Evolutionary conservation across 202 grass and related monocot species (phyloP), one percentile per base, ranked within the genome.

Genomic region (Carex sylvatica): DNA sequence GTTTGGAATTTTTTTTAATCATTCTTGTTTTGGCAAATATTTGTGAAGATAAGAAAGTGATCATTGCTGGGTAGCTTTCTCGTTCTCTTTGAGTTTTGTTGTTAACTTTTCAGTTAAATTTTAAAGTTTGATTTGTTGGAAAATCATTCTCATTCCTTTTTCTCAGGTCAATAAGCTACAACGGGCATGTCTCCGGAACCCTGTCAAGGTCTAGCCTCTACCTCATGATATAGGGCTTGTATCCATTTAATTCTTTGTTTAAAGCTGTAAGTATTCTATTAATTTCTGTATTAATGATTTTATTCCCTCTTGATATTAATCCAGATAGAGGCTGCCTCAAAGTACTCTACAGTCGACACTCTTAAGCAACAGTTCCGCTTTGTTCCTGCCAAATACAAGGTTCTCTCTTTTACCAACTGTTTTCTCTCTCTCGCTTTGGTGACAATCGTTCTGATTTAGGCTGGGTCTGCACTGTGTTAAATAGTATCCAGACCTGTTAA

Each of bases 301-400:
- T 9, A 56, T 49, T 24, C 35, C 26, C 65, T 65, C 62, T 78
- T 58, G 9, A 12, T 71, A 2, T 20, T 38, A 79, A 47, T 83
- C 19, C 85, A 95, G 92, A 89, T 98, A 52, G 95, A 98, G 70
- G 79, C 86, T 36, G 58, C 86, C n/a, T 86, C 90, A 13, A 98
- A 98, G 88, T 98, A 98, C 85, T 98, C 95, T 70, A 93, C 90
- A 38, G 92, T 98, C 15, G 90, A 91, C 72, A 95, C 92, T 46
- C 92, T 98, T 81, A 91, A 87, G 75, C 92, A 98, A 80, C 90
- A 95, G 42, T 90, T 89, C 35, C 84, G 83, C 62, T 65, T 95
- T 10, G 82, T 91, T 86, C 90, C 95, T 84, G 87, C 92, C 72
- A 84, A 87, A 22, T 88, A 90, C 71, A 94, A 98, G 95, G 92